Evolutionary conservation across 75 land plant genomes (phyloP).

Genomic region (Selaginella tamariscina): DNA sequence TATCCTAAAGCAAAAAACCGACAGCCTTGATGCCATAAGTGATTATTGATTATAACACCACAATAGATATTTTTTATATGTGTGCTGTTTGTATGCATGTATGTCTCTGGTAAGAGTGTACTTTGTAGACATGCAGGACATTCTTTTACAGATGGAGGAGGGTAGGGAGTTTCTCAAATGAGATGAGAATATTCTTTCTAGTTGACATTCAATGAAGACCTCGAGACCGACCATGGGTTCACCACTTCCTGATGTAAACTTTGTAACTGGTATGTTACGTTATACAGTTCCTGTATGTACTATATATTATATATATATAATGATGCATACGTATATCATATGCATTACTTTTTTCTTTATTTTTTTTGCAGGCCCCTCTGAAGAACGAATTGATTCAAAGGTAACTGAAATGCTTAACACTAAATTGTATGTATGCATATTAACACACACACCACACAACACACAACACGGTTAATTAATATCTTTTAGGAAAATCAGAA

Average conservation of each 20-base stretch:
- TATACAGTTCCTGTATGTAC: too few relatives aligned
- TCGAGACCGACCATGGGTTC: conserved; percentile 94
- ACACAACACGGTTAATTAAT: too few relatives aligned
- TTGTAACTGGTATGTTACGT: conserved; percentile 1
- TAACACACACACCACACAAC: too few relatives aligned
- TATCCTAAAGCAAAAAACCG: conserved; percentile 65
- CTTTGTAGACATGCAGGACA: conserved; percentile 24
- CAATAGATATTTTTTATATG: conserved; percentile 3
- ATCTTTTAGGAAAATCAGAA: too few relatives aligned
- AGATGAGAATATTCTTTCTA: conserved; percentile 29
- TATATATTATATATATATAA: too few relatives aligned
- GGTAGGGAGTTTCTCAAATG: conserved; percentile 45
- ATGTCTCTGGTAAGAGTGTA: conserved; percentile 7
- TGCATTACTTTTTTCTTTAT: too few relatives aligned
- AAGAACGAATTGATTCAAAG: too few relatives aligned
- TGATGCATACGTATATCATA: too few relatives aligned
- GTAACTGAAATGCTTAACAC: too few relatives aligned
- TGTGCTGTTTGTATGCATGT: conserved; percentile 35
- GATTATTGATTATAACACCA: conserved; percentile 7
- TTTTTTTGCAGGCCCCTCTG: too few relatives aligned
- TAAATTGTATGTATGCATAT: too few relatives aligned
- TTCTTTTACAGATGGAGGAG: conserved; percentile 33
- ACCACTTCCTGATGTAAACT: conserved; percentile 55
- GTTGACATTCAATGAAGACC: conserved; percentile 77
- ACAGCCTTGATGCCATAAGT: conserved; percentile 45